phyloP scores from a whole-genome alignment of 495 filamentous ascomycete genomes.

The Neurospora sp. region DNA sequence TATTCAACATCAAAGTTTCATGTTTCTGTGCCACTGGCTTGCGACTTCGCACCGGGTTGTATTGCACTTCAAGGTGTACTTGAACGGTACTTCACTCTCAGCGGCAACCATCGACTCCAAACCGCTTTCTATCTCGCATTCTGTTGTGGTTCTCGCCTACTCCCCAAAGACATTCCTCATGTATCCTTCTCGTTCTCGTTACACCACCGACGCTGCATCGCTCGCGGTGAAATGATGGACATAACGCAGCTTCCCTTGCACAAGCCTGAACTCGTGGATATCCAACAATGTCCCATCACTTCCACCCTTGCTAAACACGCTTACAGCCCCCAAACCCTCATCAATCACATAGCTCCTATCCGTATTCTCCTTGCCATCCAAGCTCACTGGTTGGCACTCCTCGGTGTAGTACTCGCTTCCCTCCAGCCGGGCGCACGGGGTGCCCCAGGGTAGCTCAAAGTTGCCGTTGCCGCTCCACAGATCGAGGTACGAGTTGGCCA shows the following conservation, averaged over 20 bases:
- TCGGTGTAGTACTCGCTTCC: constrained; percentile 14
- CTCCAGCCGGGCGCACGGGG: constrained; percentile 19
- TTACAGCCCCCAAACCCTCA: constrained; percentile 24
- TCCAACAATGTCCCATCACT: constrained; percentile 31
- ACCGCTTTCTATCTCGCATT: not conserved
- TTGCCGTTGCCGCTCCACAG: constrained; percentile 14
- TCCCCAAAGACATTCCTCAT: not conserved
- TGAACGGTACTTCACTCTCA: not conserved
- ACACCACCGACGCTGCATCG: not conserved
- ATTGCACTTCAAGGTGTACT: not conserved
- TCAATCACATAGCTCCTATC: constrained; percentile 33
- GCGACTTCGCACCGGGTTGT: not conserved
- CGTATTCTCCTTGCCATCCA: constrained; percentile 11
- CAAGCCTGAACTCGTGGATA: constrained; percentile 33
- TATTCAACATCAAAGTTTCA: not conserved
- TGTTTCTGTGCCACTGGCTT: not conserved
- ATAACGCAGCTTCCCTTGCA: constrained; percentile 32
- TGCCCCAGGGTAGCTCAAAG: constrained; percentile 15
- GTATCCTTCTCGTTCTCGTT: not conserved
- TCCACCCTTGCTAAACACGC: constrained; percentile 31
- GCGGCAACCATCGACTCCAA: not conserved
- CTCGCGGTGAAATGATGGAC: constrained; percentile 14
- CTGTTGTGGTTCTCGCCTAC: not conserved
- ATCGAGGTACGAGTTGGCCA: constrained; percentile 20
- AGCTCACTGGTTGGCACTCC: not conserved